A percentile compares a stretch with the other conserved stretches of the same genome.
phyloP scores from a whole-genome alignment of 345 rosid species.

The Arabis alpina region DNA sequence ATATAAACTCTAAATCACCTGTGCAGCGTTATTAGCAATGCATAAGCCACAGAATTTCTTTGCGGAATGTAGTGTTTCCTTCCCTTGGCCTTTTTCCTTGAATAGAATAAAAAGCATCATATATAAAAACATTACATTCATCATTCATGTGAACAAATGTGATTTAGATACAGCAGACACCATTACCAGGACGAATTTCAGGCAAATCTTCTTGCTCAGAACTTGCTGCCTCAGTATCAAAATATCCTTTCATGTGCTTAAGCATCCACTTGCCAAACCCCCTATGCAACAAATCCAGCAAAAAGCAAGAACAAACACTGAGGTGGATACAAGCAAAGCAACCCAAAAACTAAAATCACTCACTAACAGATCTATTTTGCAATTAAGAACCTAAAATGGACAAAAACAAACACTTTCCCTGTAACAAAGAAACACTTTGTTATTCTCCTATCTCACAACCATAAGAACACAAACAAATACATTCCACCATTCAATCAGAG shows the following conservation, averaged over 20 bases:
- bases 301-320: constrained; percentile 28
- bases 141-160: constrained; percentile 9
- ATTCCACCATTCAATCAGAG: background rate
- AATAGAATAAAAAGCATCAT: constrained; percentile 7
- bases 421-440: constrained; percentile 15
- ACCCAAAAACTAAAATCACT: constrained; percentile 10
- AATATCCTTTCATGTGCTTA: constrained; percentile 68
- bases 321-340: constrained; percentile 15
- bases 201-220: constrained; percentile 62
- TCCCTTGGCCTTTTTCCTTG: constrained; percentile 61
- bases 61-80: constrained; percentile 69
- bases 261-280: constrained; percentile 94
- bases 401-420: background rate
- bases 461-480: background rate
- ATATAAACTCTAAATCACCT: constrained; percentile 51
- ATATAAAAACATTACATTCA: background rate
- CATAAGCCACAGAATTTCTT: constrained; percentile 84
- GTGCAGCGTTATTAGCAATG: constrained; percentile 73
- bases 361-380: background rate
- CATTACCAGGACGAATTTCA: constrained; percentile 46
- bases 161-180: constrained; percentile 22
- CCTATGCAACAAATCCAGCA: constrained; percentile 49
- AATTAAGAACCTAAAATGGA: background rate
- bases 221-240: constrained; percentile 47
- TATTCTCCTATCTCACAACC: background rate